Base-by-base conservation (phyloP, 73 alveolate genomes). In the Blepharisma stoltei region DNA sequence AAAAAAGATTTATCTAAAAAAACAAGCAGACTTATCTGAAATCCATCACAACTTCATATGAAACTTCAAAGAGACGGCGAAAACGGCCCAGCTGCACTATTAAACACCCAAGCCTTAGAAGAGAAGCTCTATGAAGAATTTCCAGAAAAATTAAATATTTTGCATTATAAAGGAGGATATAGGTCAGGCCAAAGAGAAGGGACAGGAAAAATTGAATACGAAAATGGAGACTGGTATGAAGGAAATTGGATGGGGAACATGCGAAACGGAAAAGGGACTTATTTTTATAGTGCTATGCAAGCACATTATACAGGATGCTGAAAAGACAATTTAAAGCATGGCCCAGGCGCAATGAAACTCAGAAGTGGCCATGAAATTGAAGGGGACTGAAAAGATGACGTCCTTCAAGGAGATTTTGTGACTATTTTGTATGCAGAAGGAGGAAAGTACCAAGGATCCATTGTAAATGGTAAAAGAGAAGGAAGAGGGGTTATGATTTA, bases 261-360 rank as follows among this genome's bases (percentile, higher is more conserved):
- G 78, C 75, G 92, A 83, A 87, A 87, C 54, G 87, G 90, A 76
- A 82, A 87, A 55, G 94, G 94, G n/a, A 41, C 77, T 6, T 73
- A 82, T 88, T 70, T 52, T 25, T 86, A 81, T 86, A 50, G 41
- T 3, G 41, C 41, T 3, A 32, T 32, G 41, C 41, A 32, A 32
- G 41, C 41, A 32, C 41, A 32, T 3, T 32, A 32, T 32, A 32
- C 41, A 32, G 41, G 41, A 32, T 0, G 41, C 41, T 32, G 41
- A 32, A 32, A 32, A 32, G 41, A 32, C 41, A 32, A 32, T 32
- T 32, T 32, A 32, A 32, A 32, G 41, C 41, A 32, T 32, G 41
- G 41, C 41, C 41, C 41, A 32, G 41, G 41, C 5, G 41, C 41
- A 32, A 32, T 32, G 41, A 32, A 32, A 32, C 41, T 32, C 3